Evolutionary conservation across 2,329 filamentous ascomycete species (phyloP).

Genomic region (Penicillium brasilianum): DNA sequence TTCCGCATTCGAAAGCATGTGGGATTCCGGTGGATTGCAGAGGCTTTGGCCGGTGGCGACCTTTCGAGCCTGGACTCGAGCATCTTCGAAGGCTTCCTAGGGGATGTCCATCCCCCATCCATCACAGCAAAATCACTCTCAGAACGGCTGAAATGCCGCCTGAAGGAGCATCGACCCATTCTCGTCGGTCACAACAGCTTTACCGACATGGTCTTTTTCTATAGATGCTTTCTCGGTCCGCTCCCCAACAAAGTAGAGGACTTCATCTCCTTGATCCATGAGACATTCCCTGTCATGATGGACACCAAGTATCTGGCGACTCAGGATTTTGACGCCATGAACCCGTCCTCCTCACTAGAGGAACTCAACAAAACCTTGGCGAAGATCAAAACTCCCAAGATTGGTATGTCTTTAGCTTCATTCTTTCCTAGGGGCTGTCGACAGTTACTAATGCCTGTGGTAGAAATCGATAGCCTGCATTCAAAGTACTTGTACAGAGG

Average conservation of each 20-base stretch:
- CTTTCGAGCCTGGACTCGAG: conserved; percentile 43
- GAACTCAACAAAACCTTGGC: conserved; percentile 37
- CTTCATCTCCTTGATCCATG: conserved; percentile 57
- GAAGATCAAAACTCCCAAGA: conserved; percentile 34
- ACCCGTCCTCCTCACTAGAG: conserved; percentile 47
- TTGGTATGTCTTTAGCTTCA: conserved; percentile 33
- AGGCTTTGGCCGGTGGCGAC: conserved; percentile 51
- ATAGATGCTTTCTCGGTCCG: conserved; percentile 62
- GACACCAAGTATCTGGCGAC: conserved; percentile 70
- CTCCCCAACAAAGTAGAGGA: conserved; percentile 61
- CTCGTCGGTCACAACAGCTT: conserved; percentile 69
- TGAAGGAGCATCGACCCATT: conserved; percentile 55
- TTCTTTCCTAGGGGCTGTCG: neutral
- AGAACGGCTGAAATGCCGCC: conserved; percentile 41
- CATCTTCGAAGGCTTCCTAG: conserved; percentile 36
- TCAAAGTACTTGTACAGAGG: conserved; percentile 36
- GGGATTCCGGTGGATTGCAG: conserved; percentile 55
- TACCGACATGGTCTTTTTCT: conserved; percentile 66
- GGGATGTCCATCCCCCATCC: conserved; percentile 24
- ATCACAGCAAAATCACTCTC: conserved; percentile 35
- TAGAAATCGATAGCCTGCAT: conserved; percentile 40
- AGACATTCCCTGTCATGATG: conserved; percentile 61
- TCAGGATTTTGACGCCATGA: conserved; percentile 58
- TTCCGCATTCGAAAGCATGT: conserved; percentile 40
- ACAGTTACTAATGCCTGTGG: conserved; percentile 23